These are phyloP conservation scores for Jaltomata sinuosa DNA, from an alignment of 257 asterid species.

Conservation along the genomic window DNA sequence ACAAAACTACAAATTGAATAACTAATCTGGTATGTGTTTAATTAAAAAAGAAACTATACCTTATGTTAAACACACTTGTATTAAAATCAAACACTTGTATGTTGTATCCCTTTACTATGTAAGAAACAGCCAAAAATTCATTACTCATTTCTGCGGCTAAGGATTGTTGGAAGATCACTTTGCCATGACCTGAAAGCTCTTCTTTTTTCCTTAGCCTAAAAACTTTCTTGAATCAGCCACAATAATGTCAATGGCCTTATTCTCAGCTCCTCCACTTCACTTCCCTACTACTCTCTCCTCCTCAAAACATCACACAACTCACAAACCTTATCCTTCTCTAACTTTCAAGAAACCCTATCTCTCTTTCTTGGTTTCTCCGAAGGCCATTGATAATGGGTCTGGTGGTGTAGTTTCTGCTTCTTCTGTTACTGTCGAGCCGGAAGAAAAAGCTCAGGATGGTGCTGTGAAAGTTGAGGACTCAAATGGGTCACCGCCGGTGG, in stretches of 20 bases:
- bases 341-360: conserved; percentile 20
- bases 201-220: background rate
- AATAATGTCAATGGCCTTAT: conserved; percentile 33
- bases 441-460: background rate
- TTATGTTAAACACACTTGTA: too few relatives aligned
- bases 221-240: background rate
- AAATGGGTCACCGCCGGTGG: conserved; percentile 30
- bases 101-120: too few relatives aligned
- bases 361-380: conserved; percentile 13
- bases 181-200: background rate
- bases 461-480: background rate
- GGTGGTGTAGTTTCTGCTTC: conserved; percentile 20
- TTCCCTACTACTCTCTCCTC: conserved; percentile 32
- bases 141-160: background rate
- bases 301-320: conserved; percentile 17
- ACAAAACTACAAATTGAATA: too few relatives aligned
- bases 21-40: too few relatives aligned
- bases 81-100: too few relatives aligned
- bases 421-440: conserved; percentile 8
- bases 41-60: too few relatives aligned
- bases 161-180: background rate
- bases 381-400: conserved; percentile 35
- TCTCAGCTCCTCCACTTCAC: conserved; percentile 41
- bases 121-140: background rate
- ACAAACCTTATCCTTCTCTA: conserved; percentile 20